Conservation (phyloP, 2,329 filamentous ascomycete genomes). For the Pseudocercospora vitis region DNA sequence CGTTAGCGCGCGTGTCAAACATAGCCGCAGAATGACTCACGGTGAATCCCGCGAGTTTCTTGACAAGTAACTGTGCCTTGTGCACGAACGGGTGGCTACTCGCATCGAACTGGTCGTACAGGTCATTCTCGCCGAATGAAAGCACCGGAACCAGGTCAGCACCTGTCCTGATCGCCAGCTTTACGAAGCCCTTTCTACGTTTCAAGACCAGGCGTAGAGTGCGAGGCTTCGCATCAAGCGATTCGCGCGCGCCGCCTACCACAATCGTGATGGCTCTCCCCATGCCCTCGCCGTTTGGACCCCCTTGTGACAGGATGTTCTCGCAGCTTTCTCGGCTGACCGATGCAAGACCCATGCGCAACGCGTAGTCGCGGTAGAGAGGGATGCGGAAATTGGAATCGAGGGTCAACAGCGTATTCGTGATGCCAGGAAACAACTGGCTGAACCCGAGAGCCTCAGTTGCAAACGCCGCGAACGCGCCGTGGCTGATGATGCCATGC, state of each 20-base stretch:
- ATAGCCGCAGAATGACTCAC: slow-evolving; percentile 74
- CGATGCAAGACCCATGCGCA: slow-evolving; percentile 81
- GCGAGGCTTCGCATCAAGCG: slow-evolving; percentile 80
- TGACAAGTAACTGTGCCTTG: slow-evolving; percentile 77
- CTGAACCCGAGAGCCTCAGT: slow-evolving; percentile 88
- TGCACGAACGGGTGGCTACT: slow-evolving; percentile 76
- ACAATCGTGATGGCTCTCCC: slow-evolving; percentile 97
- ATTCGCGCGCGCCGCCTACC: slow-evolving; percentile 87
- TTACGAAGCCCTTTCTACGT: slow-evolving; percentile 87
- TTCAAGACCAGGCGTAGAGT: slow-evolving; percentile 75
- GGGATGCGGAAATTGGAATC: slow-evolving; percentile 94
- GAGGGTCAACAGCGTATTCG: slow-evolving; percentile 88
- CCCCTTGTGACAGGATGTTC: slow-evolving; percentile 79
- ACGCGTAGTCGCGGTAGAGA: slow-evolving; percentile 90
- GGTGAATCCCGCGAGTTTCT: slow-evolving; percentile 87
- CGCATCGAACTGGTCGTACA: slow-evolving; percentile 86
- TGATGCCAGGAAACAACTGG: slow-evolving; percentile 89
- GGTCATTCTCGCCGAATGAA: slow-evolving; percentile 90
- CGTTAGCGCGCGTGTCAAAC: slow-evolving; percentile 58
- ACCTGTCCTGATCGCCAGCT: slow-evolving; percentile 86
- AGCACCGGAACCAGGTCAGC: slow-evolving; percentile 91
- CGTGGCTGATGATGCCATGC: slow-evolving; percentile 94
- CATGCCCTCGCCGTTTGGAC: slow-evolving; percentile 75
- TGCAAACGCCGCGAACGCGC: slow-evolving; percentile 87
- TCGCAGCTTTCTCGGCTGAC: slow-evolving; percentile 91